Base-by-base conservation (phyloP, 306 rosid genomes). In the Sphenostylis stenocarpa region DNA sequence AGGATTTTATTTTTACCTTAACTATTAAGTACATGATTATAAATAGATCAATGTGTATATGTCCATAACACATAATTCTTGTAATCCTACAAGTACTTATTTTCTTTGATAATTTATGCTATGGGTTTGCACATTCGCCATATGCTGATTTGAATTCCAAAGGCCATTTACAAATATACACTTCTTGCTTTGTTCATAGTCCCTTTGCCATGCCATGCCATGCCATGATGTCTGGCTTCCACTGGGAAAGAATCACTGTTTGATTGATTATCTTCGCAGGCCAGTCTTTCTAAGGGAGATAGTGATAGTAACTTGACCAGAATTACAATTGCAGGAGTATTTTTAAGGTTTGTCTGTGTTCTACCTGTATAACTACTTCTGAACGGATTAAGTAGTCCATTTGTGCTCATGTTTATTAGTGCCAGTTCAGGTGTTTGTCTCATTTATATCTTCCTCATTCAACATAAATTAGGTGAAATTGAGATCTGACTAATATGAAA, bases 291-390 rank as follows among this genome's bases (percentile, higher is more conserved):
- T 21, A 92, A 90, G 67, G 96, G 94, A 83, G 85, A 80, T 72
- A 79, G 76, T 74, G 91, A 90, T 72, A 86, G 86, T 56, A 92
- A 85, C 88, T 86, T 92, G 84, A 89, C 96, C 2, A 84, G 67
- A 80, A 88, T 92, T 81, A 89, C 88, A 81, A 81, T 94, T 84
- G 88, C 85, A 45, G 98, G 97, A 76, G 80, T 94, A 36, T 94
- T 94, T 79, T 82, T 94, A 80, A 94, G 97, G 97, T 89, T 77
- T 69, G 80, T 80, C 61, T 80, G 20, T 31, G 7, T 75, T 53
- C 36, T 51, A 55, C 77, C 52, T 26, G 23, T 36, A 45, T 62
- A 57, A 70, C 52, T 55, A 58, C 23, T 47, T 15, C 16, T 41
- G 53, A 19, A 33, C 49, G 47, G 73, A 49, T 56, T 68, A 33